Evolutionary conservation across 306 rosid genomes (phyloP), one percentile per base, ranked within the genome.

Genomic region (Oemleria cerasiformis): DNA sequence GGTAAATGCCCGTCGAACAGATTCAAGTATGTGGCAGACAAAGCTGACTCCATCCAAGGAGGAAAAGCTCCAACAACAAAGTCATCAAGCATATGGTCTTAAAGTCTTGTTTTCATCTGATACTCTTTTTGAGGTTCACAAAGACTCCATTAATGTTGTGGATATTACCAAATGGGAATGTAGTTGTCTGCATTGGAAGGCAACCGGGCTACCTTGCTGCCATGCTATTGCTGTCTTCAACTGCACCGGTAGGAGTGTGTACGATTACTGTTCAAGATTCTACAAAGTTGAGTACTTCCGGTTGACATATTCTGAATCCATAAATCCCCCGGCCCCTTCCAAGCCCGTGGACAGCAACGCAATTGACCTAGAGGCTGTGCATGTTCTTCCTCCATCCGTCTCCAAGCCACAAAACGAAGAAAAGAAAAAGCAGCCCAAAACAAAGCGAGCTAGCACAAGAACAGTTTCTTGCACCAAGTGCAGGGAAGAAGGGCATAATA

Each of bases 61-160:
- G 82, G 72, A 53, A 67, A 81, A 78, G 30, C 48, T 86, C 53
- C 77, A 39, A 13, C 74, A 65, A 45, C 81, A 78, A 55, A 20
- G 68, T 57, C 61, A 25, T 57, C 69, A 65, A 50, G 87, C 85
- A 3, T 67, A 43, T 21, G 67, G 80, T 44, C 84, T 80, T 41
- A 83, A 83, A 74, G 87, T 86, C 4, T 50, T 80, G 39, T 77
- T 80, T 77, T 86, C 87, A 57, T 83, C 90, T 4, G 87, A 86
- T 55, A 80, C 80, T 67, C 73, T 86, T 15, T 83, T 86, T 17
- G 90, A 86, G 78, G 87, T 86, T 71, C 90, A 80, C 8, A 83
- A 77, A 9, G 90, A 83, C 48, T 80, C 78, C 34, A 73, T 68
- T 30, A 70, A 83, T 55, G 90, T 86, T 40, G 87, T 86, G 76